Evolutionary conservation across 805 yeast genomes (phyloP), one percentile per base, ranked within the genome.

Genomic region (Saturnispora mendoncae): DNA sequence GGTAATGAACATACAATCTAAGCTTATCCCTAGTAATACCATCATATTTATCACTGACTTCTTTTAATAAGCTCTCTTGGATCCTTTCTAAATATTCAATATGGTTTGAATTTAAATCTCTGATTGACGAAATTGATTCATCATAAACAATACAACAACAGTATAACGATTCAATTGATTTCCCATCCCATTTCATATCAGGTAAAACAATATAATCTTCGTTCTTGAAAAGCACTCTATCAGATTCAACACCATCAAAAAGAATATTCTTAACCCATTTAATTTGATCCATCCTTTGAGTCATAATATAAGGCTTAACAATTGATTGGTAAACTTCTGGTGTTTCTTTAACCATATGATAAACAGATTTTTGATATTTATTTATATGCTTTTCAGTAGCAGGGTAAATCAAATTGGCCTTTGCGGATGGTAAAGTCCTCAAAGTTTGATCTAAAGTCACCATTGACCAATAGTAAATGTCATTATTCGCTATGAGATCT

Each of bases 111-210:
- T 68, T 76, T 48, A 92, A 64, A 53, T 88, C 97, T 51, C 97
- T 72, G 2, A 92, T 54, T 1, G 90, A 76, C 1, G 80, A 65
- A 12, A 90, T 72, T 49, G 83, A 87, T 1, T 64, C 67, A 41
- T 90, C 66, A 46, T 72, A 73, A 3, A 81, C 88, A 45, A 90
- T 79, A 7, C 84, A 82, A 39, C 84, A 79, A 50, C 90, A 62
- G 56, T 92, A 87, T 42, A 92, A 62, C 3, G 90, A 61, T 20
- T 77, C 84, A 55, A 80, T 50, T 23, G 76, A 76, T 38, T 69
- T 64, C 3, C 83, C 78, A 57, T 90, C 96, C 98, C 98, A 92
- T 57, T 88, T 88, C 94, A 90, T 84, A 60, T 90, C 97, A 0
- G 97, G 97, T 32, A 88, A 66, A 35, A 92, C 61, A 4, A 87